phyloP scores from a whole-genome alignment of 2,329 filamentous ascomycete genomes.

The Nemania sp. region DNA sequence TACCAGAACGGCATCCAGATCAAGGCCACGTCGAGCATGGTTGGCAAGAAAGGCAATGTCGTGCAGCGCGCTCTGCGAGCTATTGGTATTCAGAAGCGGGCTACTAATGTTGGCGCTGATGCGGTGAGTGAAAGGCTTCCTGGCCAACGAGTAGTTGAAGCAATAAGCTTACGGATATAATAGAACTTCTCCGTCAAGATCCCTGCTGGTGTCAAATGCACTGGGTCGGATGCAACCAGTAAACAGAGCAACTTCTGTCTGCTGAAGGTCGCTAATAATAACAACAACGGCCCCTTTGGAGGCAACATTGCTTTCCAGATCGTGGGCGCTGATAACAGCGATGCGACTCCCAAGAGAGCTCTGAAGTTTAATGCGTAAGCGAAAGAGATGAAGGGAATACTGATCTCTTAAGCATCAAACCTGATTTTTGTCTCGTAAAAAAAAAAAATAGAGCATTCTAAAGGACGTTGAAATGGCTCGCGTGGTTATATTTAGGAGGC shows the following conservation, averaged over 20 bases:
- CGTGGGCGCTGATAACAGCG: neutral
- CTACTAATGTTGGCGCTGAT: conserved; percentile 15
- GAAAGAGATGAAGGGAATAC: no score
- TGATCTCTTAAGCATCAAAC: no score
- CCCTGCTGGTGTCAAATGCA: conserved; percentile 10
- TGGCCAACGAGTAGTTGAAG: neutral
- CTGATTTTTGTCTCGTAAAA: no score
- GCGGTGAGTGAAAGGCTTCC: conserved; percentile 9
- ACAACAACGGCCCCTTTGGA: conserved; percentile 18
- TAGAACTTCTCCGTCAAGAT: conserved; percentile 16
- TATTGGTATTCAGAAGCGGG: conserved; percentile 16
- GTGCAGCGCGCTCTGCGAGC: conserved; percentile 16
- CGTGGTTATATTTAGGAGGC: no score
- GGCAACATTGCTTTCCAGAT: conserved; percentile 19
- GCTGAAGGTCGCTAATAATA: conserved; percentile 21
- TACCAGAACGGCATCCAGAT: conserved; percentile 10
- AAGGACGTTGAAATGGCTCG: no score
- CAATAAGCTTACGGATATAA: neutral
- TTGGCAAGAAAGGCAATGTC: conserved; percentile 10
- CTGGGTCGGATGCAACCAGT: conserved; percentile 8
- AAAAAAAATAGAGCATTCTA: no score
- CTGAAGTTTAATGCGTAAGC: no score
- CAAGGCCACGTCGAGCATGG: conserved; percentile 10
- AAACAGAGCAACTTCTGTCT: conserved; percentile 20
- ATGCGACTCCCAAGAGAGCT: no score